Percentiles rank a stretch among this genome's conserved stretches.
phyloP scores from a whole-genome alignment of 2,329 filamentous ascomycete species.

The Fusarium mundagurra region DNA sequence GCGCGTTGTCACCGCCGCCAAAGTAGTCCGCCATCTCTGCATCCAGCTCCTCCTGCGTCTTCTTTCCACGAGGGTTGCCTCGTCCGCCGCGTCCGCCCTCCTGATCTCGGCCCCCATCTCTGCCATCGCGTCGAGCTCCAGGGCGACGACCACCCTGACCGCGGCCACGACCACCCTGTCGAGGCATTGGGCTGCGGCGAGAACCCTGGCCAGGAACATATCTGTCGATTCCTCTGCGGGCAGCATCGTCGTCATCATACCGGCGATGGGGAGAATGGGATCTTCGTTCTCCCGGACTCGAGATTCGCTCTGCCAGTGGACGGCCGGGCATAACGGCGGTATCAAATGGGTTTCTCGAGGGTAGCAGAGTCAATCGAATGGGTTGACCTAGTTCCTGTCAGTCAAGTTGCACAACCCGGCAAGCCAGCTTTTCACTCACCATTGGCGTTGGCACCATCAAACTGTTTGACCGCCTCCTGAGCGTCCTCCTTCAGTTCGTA shows the following conservation, averaged over 20 bases:
- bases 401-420: background rate
- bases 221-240: slow-evolving; percentile 77
- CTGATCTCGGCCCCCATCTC: slow-evolving; percentile 51
- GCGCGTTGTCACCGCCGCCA: slow-evolving; percentile 57
- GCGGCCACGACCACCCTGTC: slow-evolving; percentile 54
- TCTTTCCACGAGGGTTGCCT: slow-evolving; percentile 70
- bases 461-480: slow-evolving; percentile 78
- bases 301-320: slow-evolving; percentile 70
- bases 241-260: slow-evolving; percentile 65
- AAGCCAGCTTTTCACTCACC: slow-evolving; percentile 53
- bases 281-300: slow-evolving; percentile 64
- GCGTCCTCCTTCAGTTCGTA: slow-evolving; percentile 80
- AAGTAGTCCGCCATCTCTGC: slow-evolving; percentile 98
- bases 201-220: slow-evolving; percentile 72
- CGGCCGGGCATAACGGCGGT: slow-evolving; percentile 64
- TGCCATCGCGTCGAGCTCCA: slow-evolving; percentile 50
- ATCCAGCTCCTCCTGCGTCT: slow-evolving; percentile 91
- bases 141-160: slow-evolving; percentile 59
- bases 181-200: slow-evolving; percentile 68
- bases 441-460: slow-evolving; percentile 90
- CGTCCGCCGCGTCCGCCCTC: slow-evolving; percentile 52
- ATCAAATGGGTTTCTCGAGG: slow-evolving; percentile 67
- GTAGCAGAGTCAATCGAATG: slow-evolving; percentile 76
- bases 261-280: slow-evolving; percentile 64
- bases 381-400: slow-evolving; percentile 69